Percentiles rank a stretch among this genome's conserved stretches.
Conservation (phyloP, 2,329 filamentous ascomycete species). For the Tolypocladium cylindrosporum region DNA sequence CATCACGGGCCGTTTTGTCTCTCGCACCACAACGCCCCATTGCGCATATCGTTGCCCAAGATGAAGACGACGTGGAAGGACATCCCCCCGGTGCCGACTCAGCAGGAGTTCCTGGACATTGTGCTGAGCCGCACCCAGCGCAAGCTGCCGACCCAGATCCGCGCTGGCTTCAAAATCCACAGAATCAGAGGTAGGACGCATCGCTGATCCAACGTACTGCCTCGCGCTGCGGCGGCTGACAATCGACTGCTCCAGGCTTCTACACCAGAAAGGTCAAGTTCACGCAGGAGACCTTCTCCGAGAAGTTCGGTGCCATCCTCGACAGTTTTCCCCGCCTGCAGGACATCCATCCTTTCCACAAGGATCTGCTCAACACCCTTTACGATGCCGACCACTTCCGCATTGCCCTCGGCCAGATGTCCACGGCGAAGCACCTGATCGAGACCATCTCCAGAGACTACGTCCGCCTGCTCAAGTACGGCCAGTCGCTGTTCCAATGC, state of each 20-base stretch:
- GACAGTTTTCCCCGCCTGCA: conserved; percentile 86
- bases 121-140: conserved; percentile 89
- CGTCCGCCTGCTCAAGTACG: conserved; percentile 85
- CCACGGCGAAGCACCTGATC: conserved; percentile 90
- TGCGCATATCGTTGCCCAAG: conserved; percentile 23
- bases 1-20: neutral
- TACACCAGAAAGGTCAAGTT: conserved; percentile 98
- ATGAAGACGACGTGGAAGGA: conserved; percentile 62
- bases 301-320: conserved; percentile 85
- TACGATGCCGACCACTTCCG: conserved; percentile 98
- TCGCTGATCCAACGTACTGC: neutral
- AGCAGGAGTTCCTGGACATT: conserved; percentile 95
- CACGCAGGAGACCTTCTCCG: conserved; percentile 90
- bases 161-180: conserved; percentile 87
- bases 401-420: conserved; percentile 91
- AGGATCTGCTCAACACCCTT: conserved; percentile 78
- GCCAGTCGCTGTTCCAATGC: conserved; percentile 94
- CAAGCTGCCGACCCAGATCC: conserved; percentile 88
- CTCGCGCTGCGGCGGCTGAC: conserved; percentile 2
- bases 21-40: neutral
- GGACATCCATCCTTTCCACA: conserved; percentile 92
- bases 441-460: conserved; percentile 96
- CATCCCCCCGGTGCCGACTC: conserved; percentile 81
- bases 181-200: conserved; percentile 58
- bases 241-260: conserved; percentile 49